Evolutionary conservation across 208 protist genomes (phyloP), one percentile per base, ranked within the genome.

Genomic region (Leishmania lainsoni): DNA sequence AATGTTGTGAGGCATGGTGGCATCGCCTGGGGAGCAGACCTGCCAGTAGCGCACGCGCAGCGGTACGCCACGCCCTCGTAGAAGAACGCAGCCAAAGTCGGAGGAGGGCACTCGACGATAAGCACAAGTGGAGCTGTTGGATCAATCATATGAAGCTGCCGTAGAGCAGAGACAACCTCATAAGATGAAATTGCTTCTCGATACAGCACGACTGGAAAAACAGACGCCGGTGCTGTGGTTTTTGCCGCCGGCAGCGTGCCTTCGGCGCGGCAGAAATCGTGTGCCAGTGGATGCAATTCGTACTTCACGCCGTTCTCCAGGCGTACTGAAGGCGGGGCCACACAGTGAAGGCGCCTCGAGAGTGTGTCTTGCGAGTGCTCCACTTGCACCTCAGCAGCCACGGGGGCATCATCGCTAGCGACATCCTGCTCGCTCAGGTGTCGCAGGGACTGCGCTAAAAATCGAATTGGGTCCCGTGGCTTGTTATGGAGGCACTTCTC

Each of bases 1-100:
- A 93, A 74, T 9, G 49, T 22, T 10, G 59, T 45, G n/a, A 71
- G 22, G 5, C 42, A 39, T 14, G 76, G 76, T 8, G 63, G 45
- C 76, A 48, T 1, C 77, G 81, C 32, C 85, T 83, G 26, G 76
- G 61, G 26, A 84, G 76, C 56, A 91, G 59, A 20, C 76, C 70
- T 12, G 84, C 75, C 6, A 74, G 78, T 14, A 91, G 70, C 63
- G 87, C n/a, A n/a, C 39, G 14, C 35, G 32, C 83, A 81, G 12
- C 77, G 74, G 83, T 96, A 97, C 0, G 94, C 87, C 48, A 90
- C 83, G 17, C 94, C 94, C 76, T 95, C 87, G 32, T 94, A 59
- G 76, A 95, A 95, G 63, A 97, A 88, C 0, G 95, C 70, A 8
- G 89, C 81, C 26, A 72, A 66, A 16, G 87, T 86, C 10, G 89